Percentiles rank a stretch among this genome's conserved stretches.
These are phyloP conservation scores for Cladosporium sp. DNA, from an alignment of 2,329 filamentous ascomycete species.

Conservation along the genomic window DNA sequence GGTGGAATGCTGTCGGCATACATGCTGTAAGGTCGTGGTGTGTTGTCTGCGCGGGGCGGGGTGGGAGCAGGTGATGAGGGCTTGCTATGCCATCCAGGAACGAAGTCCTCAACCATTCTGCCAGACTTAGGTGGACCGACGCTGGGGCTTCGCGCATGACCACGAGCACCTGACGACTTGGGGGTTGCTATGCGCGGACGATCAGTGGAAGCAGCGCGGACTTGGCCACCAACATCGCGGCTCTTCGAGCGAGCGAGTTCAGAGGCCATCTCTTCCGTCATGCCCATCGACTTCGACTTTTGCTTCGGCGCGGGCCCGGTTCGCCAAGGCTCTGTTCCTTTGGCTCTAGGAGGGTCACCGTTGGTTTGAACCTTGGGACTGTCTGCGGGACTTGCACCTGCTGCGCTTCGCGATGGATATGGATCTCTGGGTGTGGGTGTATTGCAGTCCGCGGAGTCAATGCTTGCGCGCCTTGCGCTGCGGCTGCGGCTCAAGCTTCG, in stretches of 20 bases:
- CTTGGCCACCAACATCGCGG: slow-evolving; percentile 17
- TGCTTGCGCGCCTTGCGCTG: slow-evolving; percentile 17
- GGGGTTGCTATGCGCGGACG: slow-evolving; percentile 13
- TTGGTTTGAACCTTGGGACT: not conserved
- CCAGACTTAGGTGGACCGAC: slow-evolving; percentile 15
- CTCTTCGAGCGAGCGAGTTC: slow-evolving; percentile 24
- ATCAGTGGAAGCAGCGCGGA: slow-evolving; percentile 1
- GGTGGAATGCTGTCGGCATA: slow-evolving; percentile 25
- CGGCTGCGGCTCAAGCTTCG: slow-evolving; percentile 20
- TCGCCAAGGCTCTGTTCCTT: slow-evolving; percentile 7
- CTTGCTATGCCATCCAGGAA: slow-evolving; percentile 27
- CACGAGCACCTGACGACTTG: slow-evolving; percentile 5
- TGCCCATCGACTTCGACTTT: slow-evolving; percentile 18
- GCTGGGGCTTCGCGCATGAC: slow-evolving; percentile 10
- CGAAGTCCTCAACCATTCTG: slow-evolving; percentile 24
- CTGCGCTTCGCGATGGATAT: too few relatives aligned
- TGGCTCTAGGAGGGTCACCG: not conserved
- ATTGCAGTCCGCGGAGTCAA: slow-evolving; percentile 11
- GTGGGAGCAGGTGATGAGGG: slow-evolving; percentile 14
- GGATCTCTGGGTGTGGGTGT: slow-evolving; percentile 2
- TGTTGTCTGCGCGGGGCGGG: slow-evolving; percentile 5
- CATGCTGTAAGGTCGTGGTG: slow-evolving; percentile 16
- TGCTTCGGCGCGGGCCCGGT: slow-evolving; percentile 2
- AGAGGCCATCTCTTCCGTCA: slow-evolving; percentile 21
- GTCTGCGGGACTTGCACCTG: not conserved